phyloP scores from a whole-genome alignment of 345 rosid genomes.

The Eucalyptus marginata region DNA sequence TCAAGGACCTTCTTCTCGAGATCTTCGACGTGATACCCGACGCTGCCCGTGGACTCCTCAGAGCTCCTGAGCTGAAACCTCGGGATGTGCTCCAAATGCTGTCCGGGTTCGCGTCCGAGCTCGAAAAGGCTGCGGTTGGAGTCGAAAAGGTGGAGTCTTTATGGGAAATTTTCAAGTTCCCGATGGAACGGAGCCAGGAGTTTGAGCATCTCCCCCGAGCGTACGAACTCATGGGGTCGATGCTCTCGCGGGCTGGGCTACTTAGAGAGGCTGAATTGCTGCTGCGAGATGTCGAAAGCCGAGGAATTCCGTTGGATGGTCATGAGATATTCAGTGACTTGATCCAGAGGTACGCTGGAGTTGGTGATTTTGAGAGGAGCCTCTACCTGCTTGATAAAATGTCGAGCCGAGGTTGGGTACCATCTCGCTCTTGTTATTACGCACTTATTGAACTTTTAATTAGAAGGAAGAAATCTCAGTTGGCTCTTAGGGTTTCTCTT shows the following conservation, averaged over 20 bases:
- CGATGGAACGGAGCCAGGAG: slow-evolving; percentile 17
- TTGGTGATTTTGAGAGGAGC: slow-evolving; percentile 39
- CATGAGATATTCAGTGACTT: slow-evolving; percentile 26
- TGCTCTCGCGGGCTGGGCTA: slow-evolving; percentile 47
- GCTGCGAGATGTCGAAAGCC: slow-evolving; percentile 31
- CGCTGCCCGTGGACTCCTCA: slow-evolving; percentile 38
- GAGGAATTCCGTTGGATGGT: slow-evolving; percentile 26
- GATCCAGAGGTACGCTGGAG: slow-evolving; percentile 29
- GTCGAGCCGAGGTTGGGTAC: slow-evolving; percentile 27
- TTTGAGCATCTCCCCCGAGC: slow-evolving; percentile 48
- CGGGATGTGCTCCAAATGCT: slow-evolving; percentile 51
- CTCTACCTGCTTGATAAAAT: slow-evolving; percentile 40
- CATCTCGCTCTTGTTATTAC: slow-evolving; percentile 25
- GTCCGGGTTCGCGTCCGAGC: slow-evolving; percentile 30
- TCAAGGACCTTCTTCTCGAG: slow-evolving; percentile 39
- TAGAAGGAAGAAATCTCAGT: slow-evolving; percentile 21
- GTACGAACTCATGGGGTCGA: slow-evolving; percentile 40
- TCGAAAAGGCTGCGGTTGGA: slow-evolving; percentile 14
- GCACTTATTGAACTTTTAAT: slow-evolving; percentile 35
- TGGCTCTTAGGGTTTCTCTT: slow-evolving; percentile 36
- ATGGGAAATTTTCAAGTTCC: slow-evolving; percentile 57
- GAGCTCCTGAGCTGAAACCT: slow-evolving; percentile 29
- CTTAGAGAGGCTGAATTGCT: slow-evolving; percentile 45
- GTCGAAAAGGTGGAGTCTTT: slow-evolving; percentile 43
- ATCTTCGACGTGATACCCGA: slow-evolving; percentile 48